phyloP scores from a whole-genome alignment of 225 moss, liverwort and hornwort species.

The Lunularia cruciata region DNA sequence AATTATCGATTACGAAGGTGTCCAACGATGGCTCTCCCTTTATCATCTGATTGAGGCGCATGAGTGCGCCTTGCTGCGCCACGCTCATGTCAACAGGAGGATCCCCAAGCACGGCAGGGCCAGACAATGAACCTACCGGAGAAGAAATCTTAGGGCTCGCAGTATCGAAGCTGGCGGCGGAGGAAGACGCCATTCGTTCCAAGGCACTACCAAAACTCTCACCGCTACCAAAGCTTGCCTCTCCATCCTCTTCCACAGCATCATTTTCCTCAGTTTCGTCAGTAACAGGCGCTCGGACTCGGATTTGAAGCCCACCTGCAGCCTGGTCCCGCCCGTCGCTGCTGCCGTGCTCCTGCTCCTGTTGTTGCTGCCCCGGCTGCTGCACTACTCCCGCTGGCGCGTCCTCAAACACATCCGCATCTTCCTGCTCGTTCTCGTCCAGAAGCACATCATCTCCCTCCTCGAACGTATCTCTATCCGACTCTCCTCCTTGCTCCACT shows the following conservation, averaged over 20 bases:
- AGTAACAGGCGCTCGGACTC: conserved; percentile 43
- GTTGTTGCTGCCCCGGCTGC: conserved; percentile 5
- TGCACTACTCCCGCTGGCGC: conserved; percentile 19
- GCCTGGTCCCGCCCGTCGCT: neutral
- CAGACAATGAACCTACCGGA: conserved; percentile 53
- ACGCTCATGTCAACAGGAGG: conserved; percentile 28
- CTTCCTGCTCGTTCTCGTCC: conserved; percentile 24
- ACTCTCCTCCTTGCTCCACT: conserved; percentile 13
- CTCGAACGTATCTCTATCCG: conserved; percentile 21
- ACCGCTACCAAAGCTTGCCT: conserved; percentile 61
- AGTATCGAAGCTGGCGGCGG: conserved; percentile 57
- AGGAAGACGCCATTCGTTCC: conserved; percentile 78
- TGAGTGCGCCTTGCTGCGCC: conserved; percentile 49
- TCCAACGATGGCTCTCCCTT: conserved; percentile 43
- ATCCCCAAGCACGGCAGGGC: conserved; percentile 40
- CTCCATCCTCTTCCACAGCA: conserved; percentile 47
- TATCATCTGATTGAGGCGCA: conserved; percentile 44
- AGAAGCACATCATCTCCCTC: conserved; percentile 18
- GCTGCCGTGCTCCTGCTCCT: neutral
- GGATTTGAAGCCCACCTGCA: conserved; percentile 34
- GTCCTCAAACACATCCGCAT: conserved; percentile 36
- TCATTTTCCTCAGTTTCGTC: conserved; percentile 36
- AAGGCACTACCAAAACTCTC: conserved; percentile 89
- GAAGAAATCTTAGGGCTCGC: conserved; percentile 46
- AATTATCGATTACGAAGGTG: conserved; percentile 37